These are phyloP conservation scores for Salix koriyanagi DNA, from an alignment of 345 rosid genomes.

Conservation along the genomic window DNA sequence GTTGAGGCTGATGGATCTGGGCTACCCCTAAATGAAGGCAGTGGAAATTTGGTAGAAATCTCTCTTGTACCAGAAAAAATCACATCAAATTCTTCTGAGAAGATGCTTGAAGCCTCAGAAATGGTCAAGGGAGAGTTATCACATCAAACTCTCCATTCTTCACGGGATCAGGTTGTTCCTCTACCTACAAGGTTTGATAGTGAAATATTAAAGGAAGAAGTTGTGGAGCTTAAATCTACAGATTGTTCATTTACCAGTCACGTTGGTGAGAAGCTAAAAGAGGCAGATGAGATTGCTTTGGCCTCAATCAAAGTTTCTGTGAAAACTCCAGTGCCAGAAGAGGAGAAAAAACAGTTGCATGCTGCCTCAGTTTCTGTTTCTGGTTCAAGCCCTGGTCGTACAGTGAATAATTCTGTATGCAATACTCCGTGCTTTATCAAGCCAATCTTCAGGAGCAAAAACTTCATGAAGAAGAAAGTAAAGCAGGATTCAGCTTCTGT, in stretches of 20 bases:
- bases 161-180: constrained; percentile 9
- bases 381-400: constrained; percentile 17
- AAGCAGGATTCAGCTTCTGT: constrained; percentile 35
- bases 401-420: constrained; percentile 26
- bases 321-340: constrained; percentile 21
- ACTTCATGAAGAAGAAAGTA: constrained; percentile 49
- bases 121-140: constrained; percentile 22
- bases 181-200: constrained; percentile 6
- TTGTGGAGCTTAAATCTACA: constrained; percentile 9
- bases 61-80: constrained; percentile 55
- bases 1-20: constrained; percentile 57
- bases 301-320: constrained; percentile 19
- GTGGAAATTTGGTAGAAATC: constrained; percentile 50
- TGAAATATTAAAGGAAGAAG: constrained; percentile 19
- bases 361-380: constrained; percentile 20
- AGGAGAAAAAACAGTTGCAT: constrained; percentile 32
- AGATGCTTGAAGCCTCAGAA: constrained; percentile 28
- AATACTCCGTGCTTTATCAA: constrained; percentile 35
- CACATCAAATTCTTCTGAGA: constrained; percentile 23
- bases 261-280: constrained; percentile 10
- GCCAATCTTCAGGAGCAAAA: constrained; percentile 53
- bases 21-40: constrained; percentile 35
- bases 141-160: constrained; percentile 20
- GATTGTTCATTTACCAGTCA: constrained; percentile 19
- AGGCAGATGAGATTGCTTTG: constrained; percentile 20